phyloP scores from a whole-genome alignment of 2,329 filamentous ascomycete species.

The Hypoxylon sp. region DNA sequence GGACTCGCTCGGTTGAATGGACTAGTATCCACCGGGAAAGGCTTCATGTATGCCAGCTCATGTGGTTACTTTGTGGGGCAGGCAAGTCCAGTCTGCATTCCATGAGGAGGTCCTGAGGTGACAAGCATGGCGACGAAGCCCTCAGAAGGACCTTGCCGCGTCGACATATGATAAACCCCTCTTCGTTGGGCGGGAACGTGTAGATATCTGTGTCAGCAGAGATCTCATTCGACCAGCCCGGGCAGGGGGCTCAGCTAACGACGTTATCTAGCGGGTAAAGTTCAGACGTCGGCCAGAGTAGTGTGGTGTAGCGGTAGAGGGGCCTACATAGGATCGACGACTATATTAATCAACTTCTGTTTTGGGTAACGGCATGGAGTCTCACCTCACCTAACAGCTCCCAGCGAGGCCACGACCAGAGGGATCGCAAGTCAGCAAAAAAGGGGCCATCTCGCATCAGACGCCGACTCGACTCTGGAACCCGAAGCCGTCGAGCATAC shows the following conservation, averaged over 20 bases:
- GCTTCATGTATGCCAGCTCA: constrained; percentile 38
- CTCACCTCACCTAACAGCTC: constrained; percentile 21
- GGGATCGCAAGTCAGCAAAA: constrained; percentile 22
- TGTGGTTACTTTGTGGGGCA: constrained; percentile 39
- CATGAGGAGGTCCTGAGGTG: constrained; percentile 31
- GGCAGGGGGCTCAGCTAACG: constrained; percentile 19
- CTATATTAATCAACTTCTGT: constrained; percentile 30
- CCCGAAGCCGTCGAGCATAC: background rate
- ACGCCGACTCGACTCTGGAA: constrained; percentile 22
- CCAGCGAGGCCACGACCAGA: constrained; percentile 19
- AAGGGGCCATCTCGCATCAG: constrained; percentile 30
- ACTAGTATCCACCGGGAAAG: constrained; percentile 38
- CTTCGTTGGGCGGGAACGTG: constrained; percentile 19
- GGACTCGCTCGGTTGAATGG: constrained; percentile 35
- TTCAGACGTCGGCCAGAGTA: constrained; percentile 9
- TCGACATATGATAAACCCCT: constrained; percentile 31
- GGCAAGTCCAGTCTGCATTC: constrained; percentile 29
- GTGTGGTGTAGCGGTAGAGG: constrained; percentile 25
- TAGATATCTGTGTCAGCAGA: constrained; percentile 29
- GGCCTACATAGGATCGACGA: constrained; percentile 19
- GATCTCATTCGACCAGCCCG: constrained; percentile 28
- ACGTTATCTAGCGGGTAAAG: constrained; percentile 21
- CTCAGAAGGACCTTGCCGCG: constrained; percentile 26
- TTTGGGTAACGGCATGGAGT: constrained; percentile 27
- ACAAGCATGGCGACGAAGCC: constrained; percentile 23